phyloP scores from a whole-genome alignment of 257 asterid species.

The Ehretia macrophylla region DNA sequence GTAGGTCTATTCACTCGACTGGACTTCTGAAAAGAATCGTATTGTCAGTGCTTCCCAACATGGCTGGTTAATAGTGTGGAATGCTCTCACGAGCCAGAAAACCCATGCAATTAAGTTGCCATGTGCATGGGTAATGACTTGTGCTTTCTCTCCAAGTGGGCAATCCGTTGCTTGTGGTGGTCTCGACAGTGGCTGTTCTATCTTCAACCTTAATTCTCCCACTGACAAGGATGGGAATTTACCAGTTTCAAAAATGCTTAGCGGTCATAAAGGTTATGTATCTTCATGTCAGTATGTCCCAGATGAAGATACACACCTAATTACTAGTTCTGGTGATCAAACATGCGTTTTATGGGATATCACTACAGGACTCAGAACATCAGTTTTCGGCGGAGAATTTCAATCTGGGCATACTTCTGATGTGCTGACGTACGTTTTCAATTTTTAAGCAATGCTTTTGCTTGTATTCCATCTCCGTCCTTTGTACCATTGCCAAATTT shows the following conservation, averaged over 20 bases:
- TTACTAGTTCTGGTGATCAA: constrained; percentile 95
- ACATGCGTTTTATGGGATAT: constrained; percentile 97
- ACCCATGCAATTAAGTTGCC: constrained; percentile 93
- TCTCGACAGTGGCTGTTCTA: constrained; percentile 88
- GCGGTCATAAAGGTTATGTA: constrained; percentile 93
- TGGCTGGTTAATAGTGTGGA: constrained; percentile 96
- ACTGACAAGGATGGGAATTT: constrained; percentile 79
- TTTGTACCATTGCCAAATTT: constrained; percentile 1
- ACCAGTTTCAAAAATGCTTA: constrained; percentile 77
- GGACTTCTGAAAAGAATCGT: constrained; percentile 96
- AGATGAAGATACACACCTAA: constrained; percentile 79
- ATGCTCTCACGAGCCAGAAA: constrained; percentile 97
- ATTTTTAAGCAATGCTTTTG: constrained; percentile 4
- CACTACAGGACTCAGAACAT: constrained; percentile 86
- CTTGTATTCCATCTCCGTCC: not conserved
- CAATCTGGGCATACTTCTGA: constrained; percentile 98
- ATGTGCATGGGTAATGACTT: constrained; percentile 98
- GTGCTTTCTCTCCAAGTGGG: constrained; percentile 95
- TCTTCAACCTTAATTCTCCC: constrained; percentile 80
- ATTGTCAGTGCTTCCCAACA: constrained; percentile 98
- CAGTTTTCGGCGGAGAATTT: constrained; percentile 95
- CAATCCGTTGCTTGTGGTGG: constrained; percentile 98
- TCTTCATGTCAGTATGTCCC: constrained; percentile 97
- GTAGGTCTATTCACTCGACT: constrained; percentile 95
- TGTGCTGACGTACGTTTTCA: constrained; percentile 54